phyloP scores from a whole-genome alignment of 2,329 filamentous ascomycete species.

The Stagonosporopsis chrysanthemi region DNA sequence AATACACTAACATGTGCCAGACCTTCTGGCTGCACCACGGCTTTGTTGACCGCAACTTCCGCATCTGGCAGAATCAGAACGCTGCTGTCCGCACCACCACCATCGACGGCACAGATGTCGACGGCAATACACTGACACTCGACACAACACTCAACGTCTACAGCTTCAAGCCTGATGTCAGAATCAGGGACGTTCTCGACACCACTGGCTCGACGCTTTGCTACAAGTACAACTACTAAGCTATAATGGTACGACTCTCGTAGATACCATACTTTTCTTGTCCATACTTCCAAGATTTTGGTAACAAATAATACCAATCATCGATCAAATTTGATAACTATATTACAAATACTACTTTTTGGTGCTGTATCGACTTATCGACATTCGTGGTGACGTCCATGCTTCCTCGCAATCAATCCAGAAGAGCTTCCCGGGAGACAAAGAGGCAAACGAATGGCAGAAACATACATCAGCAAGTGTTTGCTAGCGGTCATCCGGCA shows the following conservation, averaged over 20 bases:
- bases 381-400: too few relatives aligned
- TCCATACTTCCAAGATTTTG: conserved; percentile 1
- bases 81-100: conserved; percentile 27
- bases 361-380: too few relatives aligned
- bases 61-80: conserved; percentile 57
- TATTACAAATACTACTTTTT: too few relatives aligned
- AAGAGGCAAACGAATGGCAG: too few relatives aligned
- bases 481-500: too few relatives aligned
- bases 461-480: too few relatives aligned
- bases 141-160: conserved; percentile 40
- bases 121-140: conserved; percentile 38
- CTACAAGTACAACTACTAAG: conserved; percentile 49
- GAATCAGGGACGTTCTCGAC: conserved; percentile 41
- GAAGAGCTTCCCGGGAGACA: too few relatives aligned
- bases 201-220: conserved; percentile 36
- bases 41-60: conserved; percentile 59
- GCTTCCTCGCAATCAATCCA: too few relatives aligned
- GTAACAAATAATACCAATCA: background rate
- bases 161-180: conserved; percentile 36
- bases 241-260: background rate
- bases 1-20: background rate
- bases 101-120: conserved; percentile 52
- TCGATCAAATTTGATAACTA: too few relatives aligned
- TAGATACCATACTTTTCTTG: conserved; percentile 6
- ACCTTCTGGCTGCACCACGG: conserved; percentile 59